phyloP scores from a whole-genome alignment of 371 early-diverging fungal species.

The Parasitella parasitica region DNA sequence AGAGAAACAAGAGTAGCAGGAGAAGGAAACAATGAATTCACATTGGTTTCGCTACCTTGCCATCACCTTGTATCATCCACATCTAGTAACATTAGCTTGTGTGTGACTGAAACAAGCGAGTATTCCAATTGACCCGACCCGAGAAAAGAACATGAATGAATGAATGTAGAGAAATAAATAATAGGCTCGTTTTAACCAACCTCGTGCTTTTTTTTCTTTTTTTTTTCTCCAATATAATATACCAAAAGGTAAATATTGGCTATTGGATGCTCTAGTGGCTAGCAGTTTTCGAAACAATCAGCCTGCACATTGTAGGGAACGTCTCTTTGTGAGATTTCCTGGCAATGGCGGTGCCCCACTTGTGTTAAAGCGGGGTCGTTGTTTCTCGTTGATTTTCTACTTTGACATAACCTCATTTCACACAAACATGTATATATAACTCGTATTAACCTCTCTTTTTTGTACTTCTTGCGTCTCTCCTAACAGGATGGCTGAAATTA shows the following conservation, averaged over 20 bases:
- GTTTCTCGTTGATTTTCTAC: neutral
- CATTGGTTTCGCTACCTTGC: neutral
- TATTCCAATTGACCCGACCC: neutral
- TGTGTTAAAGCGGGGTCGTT: neutral
- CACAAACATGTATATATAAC: neutral
- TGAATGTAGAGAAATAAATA: neutral
- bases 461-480: neutral
- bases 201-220: conserved; percentile 1
- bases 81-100: neutral
- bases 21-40: neutral
- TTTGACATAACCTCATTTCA: neutral
- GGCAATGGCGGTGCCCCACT: too few relatives aligned
- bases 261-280: too few relatives aligned
- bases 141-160: neutral
- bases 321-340: too few relatives aligned
- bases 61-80: neutral
- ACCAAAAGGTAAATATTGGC: neutral
- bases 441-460: neutral
- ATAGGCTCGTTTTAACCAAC: neutral
- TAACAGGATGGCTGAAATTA: conserved; percentile 75
- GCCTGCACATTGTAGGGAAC: too few relatives aligned
- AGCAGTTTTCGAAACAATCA: too few relatives aligned
- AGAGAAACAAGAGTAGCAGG: too few relatives aligned
- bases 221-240: neutral
- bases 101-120: neutral